Evolutionary conservation across 1,284 basidiomycete genomes (phyloP), one percentile per base, ranked within the genome.

Genomic region (Cryptococcus jaspeensis): DNA sequence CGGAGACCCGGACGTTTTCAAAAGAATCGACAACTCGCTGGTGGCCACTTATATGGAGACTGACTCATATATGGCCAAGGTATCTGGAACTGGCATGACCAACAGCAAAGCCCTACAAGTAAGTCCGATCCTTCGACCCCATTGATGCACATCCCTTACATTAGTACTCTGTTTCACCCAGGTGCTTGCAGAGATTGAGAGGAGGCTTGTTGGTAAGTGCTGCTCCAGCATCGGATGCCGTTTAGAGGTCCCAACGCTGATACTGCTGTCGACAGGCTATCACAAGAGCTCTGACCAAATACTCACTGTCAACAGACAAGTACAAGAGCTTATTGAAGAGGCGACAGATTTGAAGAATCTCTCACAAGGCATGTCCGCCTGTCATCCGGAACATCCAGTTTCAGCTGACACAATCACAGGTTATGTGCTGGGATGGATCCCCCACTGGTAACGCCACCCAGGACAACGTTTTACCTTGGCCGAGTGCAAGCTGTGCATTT

Each of bases 331-430:
- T 55, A 94, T 96, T 63, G 82, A 86, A 58, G 90, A 95, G 74
- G 90, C 93, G 2, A 94, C 89, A 8, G 87, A 88, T 22, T 79
- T 94, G 37, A 89, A 92, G 74, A 95, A 95, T 73, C 83, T 96
- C 2, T 61, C 67, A 0, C 72, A 76, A 61, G 74, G 73, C 69
- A 32, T 60, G 66, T 58, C 3, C 15, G 15, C 11, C 12, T 42
- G n/a, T 50, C n/a, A n/a, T n/a, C n/a, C n/a, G 44, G 44, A 22
- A 9, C 6, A 9, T 1, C 13, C 37, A 22, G 8, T 32, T n/a
- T 37, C 18, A 15, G 48, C 50, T 39, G 15, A 35, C 12, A 44
- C 18, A 20, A n/a, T 13, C 16, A 16, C 32, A 73, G 70, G 70
- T 5, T 74, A 74, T 56, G 69, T 74, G 18, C n/a, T 37, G 32